Evolutionary conservation across 2,329 filamentous ascomycete genomes (phyloP), one percentile per base, ranked within the genome.

Genomic region (Arthrobotrys megalospora): DNA sequence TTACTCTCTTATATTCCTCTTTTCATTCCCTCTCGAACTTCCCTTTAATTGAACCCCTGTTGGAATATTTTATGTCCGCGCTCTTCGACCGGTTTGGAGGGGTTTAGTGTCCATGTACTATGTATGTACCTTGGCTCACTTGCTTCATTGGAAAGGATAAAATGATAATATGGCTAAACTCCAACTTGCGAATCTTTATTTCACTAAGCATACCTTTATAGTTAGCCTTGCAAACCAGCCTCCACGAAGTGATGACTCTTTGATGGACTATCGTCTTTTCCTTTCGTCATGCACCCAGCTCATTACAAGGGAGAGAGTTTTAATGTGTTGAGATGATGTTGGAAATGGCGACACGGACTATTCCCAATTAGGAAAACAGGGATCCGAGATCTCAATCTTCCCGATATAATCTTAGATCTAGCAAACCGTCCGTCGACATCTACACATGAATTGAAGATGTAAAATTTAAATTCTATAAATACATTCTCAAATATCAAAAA

Each of bases 291-390:
- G n/a, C n/a, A n/a, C n/a, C n/a, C n/a, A n/a, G n/a, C n/a, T n/a
- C n/a, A n/a, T n/a, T n/a, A n/a, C n/a, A n/a, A n/a, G n/a, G n/a
- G n/a, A n/a, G n/a, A n/a, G n/a, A n/a, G n/a, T n/a, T n/a, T n/a
- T n/a, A n/a, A 63, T 63, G 58, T 63, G 58, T 63, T 63, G 58
- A 36, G 10, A 28, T 47, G 58, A 47, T 19, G 58, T 63, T 63
- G 36, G 38, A 32, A 24, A 41, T 2, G 7, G 41, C 41, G 11
- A 45, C 12, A n/a, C 12, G n/a, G 6, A 36, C 28, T 36, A 36
- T 60, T 38, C 10, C 53, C n/a, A 38, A 34, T 32, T 58, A 16
- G 28, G 53, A 34, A 58, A 58, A 3, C 24, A 34, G 21, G 32
- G 24, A 5, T 28, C 24, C 5, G 5, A 5, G 24, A 28, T 2